Evolutionary conservation across 306 rosid species (phyloP), one percentile per base, ranked within the genome.

Genomic region (Mucuna pruriens): DNA sequence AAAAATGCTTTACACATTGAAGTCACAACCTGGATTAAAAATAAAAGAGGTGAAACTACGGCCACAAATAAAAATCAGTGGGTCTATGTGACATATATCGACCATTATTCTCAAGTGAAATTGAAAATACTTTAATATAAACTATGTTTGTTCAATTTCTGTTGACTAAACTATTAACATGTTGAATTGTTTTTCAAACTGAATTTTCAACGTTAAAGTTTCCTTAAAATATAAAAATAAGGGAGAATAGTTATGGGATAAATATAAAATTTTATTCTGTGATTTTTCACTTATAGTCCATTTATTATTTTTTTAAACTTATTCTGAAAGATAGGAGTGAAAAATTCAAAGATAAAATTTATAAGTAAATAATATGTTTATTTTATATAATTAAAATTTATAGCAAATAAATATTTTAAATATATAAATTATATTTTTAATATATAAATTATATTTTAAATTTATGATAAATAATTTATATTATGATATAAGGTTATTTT

Each of bases 1-100:
- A 39, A 36, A n/a, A 15, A 16, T 54, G 76, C 22, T 54, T 78
- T 40, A 36, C 82, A 38, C 66, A 58, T 49, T 64, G 49, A 46
- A 48, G 39, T 20, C 81, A 11, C 7, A 6, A 64, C 51, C 25
- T 36, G 38, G 26, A 67, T 58, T 58, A 11, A 26, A 29, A 63
- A 12, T 9, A 45, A 11, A 12, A n/a, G 34, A 23, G 11, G 44
- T 36, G 42, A 73, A 73, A 73, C 9, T 52, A 36, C 0, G 52
- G 23, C 29, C 38, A 42, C 70, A 58, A 57, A 74, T 57, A 75
- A 36, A 42, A 36, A 42, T 7, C 31, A 60, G 66, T 39, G 40
- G 54, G 26, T 40, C 51, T 75, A 9, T 29, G 2, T 25, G 38
- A 60, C 9, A 54, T 9, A 7, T 55, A 55, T 23, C 5, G 2